These are phyloP conservation scores for Candida pseudofarinosa DNA, from an alignment of 805 yeast species.

Conservation along the genomic window DNA sequence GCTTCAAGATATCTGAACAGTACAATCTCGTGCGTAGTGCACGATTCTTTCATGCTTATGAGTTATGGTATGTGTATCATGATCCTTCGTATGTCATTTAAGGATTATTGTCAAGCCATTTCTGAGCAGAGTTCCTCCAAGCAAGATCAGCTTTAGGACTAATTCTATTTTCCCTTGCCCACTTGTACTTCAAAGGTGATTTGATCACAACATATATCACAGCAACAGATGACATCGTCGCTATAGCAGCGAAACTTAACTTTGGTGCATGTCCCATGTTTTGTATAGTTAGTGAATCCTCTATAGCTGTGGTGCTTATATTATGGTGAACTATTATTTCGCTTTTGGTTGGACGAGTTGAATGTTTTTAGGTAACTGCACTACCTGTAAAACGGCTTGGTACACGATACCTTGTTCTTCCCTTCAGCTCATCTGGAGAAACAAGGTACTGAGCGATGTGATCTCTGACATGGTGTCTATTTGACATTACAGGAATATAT, in stretches of 20 bases:
- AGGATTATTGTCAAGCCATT: constrained; percentile 34
- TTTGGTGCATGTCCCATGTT: constrained; percentile 34
- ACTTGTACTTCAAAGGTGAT: constrained; percentile 41
- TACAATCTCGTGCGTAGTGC: neutral
- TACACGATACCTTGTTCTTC: neutral
- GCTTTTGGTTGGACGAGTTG: constrained; percentile 12
- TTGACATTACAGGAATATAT: no score
- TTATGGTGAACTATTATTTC: constrained; percentile 3
- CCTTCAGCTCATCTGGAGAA: no score
- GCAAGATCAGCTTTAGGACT: constrained; percentile 47
- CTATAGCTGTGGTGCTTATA: neutral
- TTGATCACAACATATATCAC: constrained; percentile 33
- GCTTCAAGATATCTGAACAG: neutral
- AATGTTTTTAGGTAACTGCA: neutral
- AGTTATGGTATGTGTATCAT: neutral
- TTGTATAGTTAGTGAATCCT: neutral
- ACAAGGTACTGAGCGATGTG: no score
- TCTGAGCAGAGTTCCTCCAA: constrained; percentile 43
- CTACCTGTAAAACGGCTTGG: neutral
- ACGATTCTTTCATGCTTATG: neutral
- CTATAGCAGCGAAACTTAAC: constrained; percentile 36
- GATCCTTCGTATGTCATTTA: neutral
- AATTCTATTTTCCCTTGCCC: constrained; percentile 38
- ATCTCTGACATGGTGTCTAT: no score
- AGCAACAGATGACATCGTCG: constrained; percentile 40